Evolutionary conservation across 1,284 basidiomycete species (phyloP), one percentile per base, ranked within the genome.

Genomic region (Apiotrichum sp.): DNA sequence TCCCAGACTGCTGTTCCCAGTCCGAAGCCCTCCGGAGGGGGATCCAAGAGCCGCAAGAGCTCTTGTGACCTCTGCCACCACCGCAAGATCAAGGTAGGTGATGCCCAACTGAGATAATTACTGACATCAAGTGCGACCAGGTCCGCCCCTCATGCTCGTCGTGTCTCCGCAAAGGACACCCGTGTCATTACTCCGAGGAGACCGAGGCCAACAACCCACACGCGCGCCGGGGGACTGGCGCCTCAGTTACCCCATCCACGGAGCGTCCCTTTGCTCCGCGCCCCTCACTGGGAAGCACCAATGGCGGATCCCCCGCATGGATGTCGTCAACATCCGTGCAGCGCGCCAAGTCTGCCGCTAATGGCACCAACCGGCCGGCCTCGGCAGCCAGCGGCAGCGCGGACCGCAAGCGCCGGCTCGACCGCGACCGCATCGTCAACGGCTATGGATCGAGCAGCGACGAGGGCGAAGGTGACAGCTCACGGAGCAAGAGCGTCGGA

Each of bases 51-150:
- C 52, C 55, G 70, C 54, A 72, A 72, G 61, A 67, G 65, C 44
- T 69, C 67, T 42, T 72, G 70, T 50, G 67, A 67, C 41, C 49
- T 69, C 16, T 72, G 70, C 61, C 69, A 71, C 58, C 65, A 67
- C 58, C 58, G 70, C 43, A 72, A 72, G 56, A 72, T 72, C 59
- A 66, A 66, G 59, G 70, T 69, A 52, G 46, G 69, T 64, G 5
- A 22, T 10, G 46, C 34, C 22, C 16, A 16, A 3, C 14, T 32
- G 33, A 8, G 7, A 14, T 36, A n/a, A 9, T 40, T 16, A 14
- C 29, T 31, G 16, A 40, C 33, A 14, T 22, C 16, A 54, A 72
- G 70, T 72, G 70, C 47, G 70, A 72, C 57, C 70, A 72, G 51
- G 61, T 56, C 34, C 60, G 69, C 31, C 70, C 70, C 5, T 60